phyloP scores from a whole-genome alignment of 805 yeast genomes.

The Blastobotrys americana region DNA sequence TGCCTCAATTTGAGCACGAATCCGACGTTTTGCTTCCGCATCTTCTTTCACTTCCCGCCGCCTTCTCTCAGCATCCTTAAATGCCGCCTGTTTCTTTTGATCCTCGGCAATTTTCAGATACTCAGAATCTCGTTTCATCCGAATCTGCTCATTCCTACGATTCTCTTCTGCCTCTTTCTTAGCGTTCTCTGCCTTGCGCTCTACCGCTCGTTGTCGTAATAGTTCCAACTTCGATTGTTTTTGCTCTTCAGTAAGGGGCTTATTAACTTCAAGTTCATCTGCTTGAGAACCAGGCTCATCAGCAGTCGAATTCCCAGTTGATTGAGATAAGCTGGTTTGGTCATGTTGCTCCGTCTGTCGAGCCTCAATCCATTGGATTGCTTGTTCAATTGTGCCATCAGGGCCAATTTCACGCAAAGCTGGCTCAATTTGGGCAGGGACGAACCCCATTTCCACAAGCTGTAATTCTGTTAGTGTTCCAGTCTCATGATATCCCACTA shows the following conservation, averaged over 20 bases:
- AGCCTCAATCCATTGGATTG: slow-evolving; percentile 29
- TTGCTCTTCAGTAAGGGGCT: slow-evolving; percentile 26
- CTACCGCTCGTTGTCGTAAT: slow-evolving; percentile 26
- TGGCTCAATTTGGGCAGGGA: slow-evolving; percentile 26
- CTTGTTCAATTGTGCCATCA: slow-evolving; percentile 23
- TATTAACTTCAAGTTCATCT: slow-evolving; percentile 3
- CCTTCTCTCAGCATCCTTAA: slow-evolving; percentile 28
- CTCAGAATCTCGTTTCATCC: slow-evolving; percentile 26
- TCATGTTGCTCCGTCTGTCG: slow-evolving; percentile 17
- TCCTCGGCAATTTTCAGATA: slow-evolving; percentile 25
- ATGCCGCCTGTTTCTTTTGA: slow-evolving; percentile 27
- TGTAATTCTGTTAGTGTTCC: too few relatives aligned
- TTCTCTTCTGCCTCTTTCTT: slow-evolving; percentile 26
- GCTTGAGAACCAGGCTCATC: slow-evolving; percentile 2
- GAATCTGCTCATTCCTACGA: slow-evolving; percentile 25
- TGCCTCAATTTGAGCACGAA: slow-evolving; percentile 31
- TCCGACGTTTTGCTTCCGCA: slow-evolving; percentile 25
- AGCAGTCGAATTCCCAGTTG: slow-evolving; percentile 10
- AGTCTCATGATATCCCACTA: too few relatives aligned
- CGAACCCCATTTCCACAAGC: slow-evolving; percentile 30
- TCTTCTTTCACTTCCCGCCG: slow-evolving; percentile 27
- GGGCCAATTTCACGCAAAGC: slow-evolving; percentile 20
- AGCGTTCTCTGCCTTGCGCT: slow-evolving; percentile 27
- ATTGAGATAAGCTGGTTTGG: slow-evolving; percentile 4
- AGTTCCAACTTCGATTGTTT: slow-evolving; percentile 25